phyloP scores from a whole-genome alignment of 768 basidiomycete genomes.

The Tylopilus balloui region DNA sequence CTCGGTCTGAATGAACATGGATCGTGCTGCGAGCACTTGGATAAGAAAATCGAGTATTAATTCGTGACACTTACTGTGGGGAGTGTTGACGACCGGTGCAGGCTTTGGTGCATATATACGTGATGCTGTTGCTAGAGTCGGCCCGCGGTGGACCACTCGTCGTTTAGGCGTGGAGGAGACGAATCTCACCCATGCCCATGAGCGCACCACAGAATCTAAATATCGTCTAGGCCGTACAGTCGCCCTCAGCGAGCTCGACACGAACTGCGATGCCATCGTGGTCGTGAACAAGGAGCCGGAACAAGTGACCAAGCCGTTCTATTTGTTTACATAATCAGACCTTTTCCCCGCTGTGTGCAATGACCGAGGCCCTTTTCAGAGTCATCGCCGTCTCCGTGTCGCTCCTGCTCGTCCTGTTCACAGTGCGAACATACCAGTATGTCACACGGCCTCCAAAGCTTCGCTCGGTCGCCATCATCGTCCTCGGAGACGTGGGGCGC shows the following conservation, averaged over 20 bases:
- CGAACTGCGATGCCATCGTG: conserved; percentile 19
- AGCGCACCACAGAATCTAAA: conserved; percentile 13
- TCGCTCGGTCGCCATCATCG: conserved; percentile 82
- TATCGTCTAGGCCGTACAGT: conserved; percentile 4
- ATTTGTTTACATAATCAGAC: conserved; percentile 20
- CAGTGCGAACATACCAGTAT: conserved; percentile 16
- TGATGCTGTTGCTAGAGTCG: conserved; percentile 34
- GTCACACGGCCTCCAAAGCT: conserved; percentile 30
- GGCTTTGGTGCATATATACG: conserved; percentile 16
- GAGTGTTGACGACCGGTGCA: conserved; percentile 12
- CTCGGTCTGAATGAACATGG: conserved; percentile 99
- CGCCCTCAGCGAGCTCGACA: conserved; percentile 16
- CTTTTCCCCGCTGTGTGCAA: neutral
- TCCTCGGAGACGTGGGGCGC: conserved; percentile 93
- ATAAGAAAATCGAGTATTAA: neutral
- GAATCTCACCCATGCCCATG: conserved; percentile 21
- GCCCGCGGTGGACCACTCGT: conserved; percentile 28
- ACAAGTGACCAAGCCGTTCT: neutral
- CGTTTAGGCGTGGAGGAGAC: conserved; percentile 21
- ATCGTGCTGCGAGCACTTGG: conserved; percentile 47
- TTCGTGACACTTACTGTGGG: conserved; percentile 33
- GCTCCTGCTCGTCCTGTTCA: conserved; percentile 12
- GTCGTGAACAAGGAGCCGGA: conserved; percentile 2
- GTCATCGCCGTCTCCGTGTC: conserved; percentile 7
- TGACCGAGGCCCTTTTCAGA: conserved; percentile 3